Base-by-base conservation (phyloP, 2,329 filamentous ascomycete genomes). In the Fonsecaea erecta region DNA sequence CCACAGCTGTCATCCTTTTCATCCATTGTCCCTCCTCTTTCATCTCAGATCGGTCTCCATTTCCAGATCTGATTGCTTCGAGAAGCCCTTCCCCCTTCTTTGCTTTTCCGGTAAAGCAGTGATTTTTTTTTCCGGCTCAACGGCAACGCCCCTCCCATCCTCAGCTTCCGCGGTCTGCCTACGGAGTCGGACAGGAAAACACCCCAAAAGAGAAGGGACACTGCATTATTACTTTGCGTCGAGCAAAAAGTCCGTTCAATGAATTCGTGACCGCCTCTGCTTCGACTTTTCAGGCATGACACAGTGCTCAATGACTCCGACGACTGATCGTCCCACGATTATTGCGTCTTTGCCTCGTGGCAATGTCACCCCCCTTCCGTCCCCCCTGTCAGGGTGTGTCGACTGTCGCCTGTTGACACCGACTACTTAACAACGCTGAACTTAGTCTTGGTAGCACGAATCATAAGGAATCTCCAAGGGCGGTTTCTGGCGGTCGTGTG, bases 51-150 rank as follows among this genome's bases (percentile, higher is more conserved):
- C 57, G 28, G 32, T 60, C 57, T 48, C 57, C 35, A 26, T 59
- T 48, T 21, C 26, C 43, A 52, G 57, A 60, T 60, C 57, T 28
- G 43, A 35, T 34, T 18, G 32, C 58, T 67, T 67, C 65, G 65
- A 67, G 65, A 67, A 67, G 37, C 43, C 40, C 16, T 40, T 7
- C 16, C 16, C 37, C 37, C 37, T 40, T 62, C 64, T 58, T 56
- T 43, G 18, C 9, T 52, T 32, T 48, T 51, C 40, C 62, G 46
- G 54, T 64, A 43, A 48, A 54, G 58, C 62, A n/a, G n/a, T n/a
- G n/a, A n/a, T n/a, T n/a, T n/a, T 55, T 48, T 60, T 46, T 57
- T 51, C 64, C 65, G 65, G 65, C 60, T 67, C 65, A 55, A n/a
- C 65, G 61, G 65, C 57, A 64, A 58, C 7, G 21, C 54, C 30